These are phyloP conservation scores for Neofusicoccum cordaticola DNA, from an alignment of 2,329 filamentous ascomycete species.

Conservation along the genomic window DNA sequence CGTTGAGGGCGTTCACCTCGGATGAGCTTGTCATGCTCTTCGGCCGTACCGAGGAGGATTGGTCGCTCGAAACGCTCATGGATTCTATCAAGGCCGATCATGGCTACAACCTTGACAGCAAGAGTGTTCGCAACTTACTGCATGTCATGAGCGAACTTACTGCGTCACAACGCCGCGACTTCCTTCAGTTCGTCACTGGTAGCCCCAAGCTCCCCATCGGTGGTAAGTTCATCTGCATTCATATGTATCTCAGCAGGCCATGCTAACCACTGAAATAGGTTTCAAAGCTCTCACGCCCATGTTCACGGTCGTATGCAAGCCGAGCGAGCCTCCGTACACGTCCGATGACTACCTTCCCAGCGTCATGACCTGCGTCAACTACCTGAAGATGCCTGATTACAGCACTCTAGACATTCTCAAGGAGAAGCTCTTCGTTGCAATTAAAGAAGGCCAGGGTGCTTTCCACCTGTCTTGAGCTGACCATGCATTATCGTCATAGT, in stretches of 20 bases:
- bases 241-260: neutral
- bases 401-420: slow-evolving; percentile 72
- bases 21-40: slow-evolving; percentile 94
- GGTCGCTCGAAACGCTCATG: slow-evolving; percentile 95
- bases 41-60: slow-evolving; percentile 89
- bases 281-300: slow-evolving; percentile 97
- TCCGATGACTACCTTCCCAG: slow-evolving; percentile 98
- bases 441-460: slow-evolving; percentile 92
- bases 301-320: slow-evolving; percentile 98
- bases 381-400: slow-evolving; percentile 96
- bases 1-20: slow-evolving; percentile 88
- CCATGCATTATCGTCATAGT: neutral
- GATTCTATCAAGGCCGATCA: slow-evolving; percentile 99
- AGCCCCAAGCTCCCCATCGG: slow-evolving; percentile 98
- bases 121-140: slow-evolving; percentile 86
- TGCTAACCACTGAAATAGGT: slow-evolving; percentile 51
- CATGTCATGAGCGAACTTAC: slow-evolving; percentile 91
- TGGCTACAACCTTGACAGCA: slow-evolving; percentile 97
- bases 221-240: slow-evolving; percentile 54
- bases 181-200: slow-evolving; percentile 95
- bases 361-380: slow-evolving; percentile 99
- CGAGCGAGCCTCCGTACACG: slow-evolving; percentile 88
- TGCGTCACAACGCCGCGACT: slow-evolving; percentile 75
- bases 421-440: slow-evolving; percentile 77
- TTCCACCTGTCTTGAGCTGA: slow-evolving; percentile 82